Evolutionary conservation across 163 green algal genomes (phyloP).

Genomic region (Chloromonas sp.): DNA sequence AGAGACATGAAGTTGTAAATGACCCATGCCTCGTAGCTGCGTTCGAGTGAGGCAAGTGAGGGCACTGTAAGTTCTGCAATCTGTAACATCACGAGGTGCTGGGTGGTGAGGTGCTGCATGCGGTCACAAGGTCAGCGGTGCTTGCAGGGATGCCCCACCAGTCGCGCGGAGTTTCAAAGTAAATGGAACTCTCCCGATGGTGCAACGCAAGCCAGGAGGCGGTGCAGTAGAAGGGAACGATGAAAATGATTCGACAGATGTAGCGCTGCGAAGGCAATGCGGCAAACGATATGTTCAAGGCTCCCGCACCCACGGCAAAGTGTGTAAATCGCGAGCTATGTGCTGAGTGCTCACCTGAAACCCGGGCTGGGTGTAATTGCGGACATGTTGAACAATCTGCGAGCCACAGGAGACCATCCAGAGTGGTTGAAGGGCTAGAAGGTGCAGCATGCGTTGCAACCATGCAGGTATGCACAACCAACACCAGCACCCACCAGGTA

Average conservation of each 20-base stretch:
- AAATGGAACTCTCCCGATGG: constrained; percentile 68
- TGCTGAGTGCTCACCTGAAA: constrained; percentile 58
- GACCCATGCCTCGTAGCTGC: constrained; percentile 95
- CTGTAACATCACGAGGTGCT: too few species aligned
- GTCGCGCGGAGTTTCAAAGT: constrained; percentile 85
- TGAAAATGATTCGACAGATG: constrained; percentile 97
- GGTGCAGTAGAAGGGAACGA: constrained; percentile 85
- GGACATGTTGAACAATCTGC: constrained; percentile 82
- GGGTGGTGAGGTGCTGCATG: not conserved
- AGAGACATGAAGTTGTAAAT: constrained; percentile 98
- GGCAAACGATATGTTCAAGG: too few species aligned
- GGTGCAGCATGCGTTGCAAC: not conserved
- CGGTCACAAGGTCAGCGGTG: not conserved
- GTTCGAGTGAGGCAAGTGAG: not conserved
- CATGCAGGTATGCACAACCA: not conserved
- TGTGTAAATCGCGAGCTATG: too few species aligned
- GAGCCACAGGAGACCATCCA: not conserved
- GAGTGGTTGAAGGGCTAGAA: not conserved
- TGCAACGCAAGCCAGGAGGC: constrained; percentile 80
- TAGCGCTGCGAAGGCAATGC: constrained; percentile 65
- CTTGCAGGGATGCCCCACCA: constrained; percentile 25
- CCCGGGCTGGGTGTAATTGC: constrained; percentile 84
- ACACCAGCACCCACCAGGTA: constrained; percentile 1
- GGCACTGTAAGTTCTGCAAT: too few species aligned
- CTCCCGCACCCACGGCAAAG: too few species aligned